Percentiles rank a stretch among this genome's conserved stretches.
Conservation (phyloP, 2,329 filamentous ascomycete species). For the Penicillium psychrosexuale region DNA sequence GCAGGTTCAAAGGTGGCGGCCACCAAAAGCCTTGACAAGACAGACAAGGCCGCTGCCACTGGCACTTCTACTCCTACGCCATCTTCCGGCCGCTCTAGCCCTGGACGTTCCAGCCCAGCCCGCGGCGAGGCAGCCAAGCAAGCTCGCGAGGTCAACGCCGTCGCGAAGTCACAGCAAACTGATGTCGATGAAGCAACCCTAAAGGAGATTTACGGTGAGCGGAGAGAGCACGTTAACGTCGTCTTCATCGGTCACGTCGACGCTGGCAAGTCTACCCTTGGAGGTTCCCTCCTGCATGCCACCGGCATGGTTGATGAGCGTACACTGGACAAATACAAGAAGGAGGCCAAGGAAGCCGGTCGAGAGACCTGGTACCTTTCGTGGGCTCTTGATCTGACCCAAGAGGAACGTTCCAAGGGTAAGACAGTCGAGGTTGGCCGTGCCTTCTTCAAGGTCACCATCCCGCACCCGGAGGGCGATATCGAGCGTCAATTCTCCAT, state of each 20-base stretch:
- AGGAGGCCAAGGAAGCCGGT: constrained; percentile 90
- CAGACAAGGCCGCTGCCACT: constrained; percentile 60
- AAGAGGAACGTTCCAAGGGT: constrained; percentile 91
- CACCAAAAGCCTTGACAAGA: constrained; percentile 87
- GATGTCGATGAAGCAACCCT: constrained; percentile 80
- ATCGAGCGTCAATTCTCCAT: constrained; percentile 96
- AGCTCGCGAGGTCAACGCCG: constrained; percentile 71
- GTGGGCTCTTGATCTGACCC: constrained; percentile 95
- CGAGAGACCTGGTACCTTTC: constrained; percentile 99
- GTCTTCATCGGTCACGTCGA: constrained; percentile 99
- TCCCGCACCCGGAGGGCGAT: constrained; percentile 36
- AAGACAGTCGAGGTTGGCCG: constrained; percentile 98
- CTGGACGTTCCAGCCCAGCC: constrained; percentile 70
- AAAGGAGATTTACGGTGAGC: constrained; percentile 92
- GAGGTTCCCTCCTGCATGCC: constrained; percentile 85
- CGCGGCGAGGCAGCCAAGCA: constrained; percentile 56
- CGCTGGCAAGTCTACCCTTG: constrained; percentile 94
- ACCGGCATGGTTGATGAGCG: constrained; percentile 99
- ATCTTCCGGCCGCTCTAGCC: constrained; percentile 80
- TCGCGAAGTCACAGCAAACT: constrained; percentile 76
- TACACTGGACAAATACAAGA: constrained; percentile 97
- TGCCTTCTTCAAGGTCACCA: constrained; percentile 83
- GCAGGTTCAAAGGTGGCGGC: constrained; percentile 79
- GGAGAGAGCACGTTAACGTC: constrained; percentile 74
- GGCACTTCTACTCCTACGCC: constrained; percentile 78